Evolutionary conservation across 495 filamentous ascomycete species (phyloP).

Genomic region (Podospora didyma): DNA sequence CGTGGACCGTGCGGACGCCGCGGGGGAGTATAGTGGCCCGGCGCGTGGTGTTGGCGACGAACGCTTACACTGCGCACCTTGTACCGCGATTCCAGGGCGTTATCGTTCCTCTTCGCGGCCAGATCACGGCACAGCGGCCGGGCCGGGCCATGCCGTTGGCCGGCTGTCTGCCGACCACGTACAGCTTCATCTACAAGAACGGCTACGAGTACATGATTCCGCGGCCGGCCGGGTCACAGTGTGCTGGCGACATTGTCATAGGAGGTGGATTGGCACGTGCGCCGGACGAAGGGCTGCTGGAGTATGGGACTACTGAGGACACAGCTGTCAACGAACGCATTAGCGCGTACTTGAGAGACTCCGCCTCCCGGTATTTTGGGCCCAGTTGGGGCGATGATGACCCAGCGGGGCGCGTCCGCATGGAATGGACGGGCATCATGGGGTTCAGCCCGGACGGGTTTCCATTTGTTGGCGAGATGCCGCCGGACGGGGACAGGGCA

Average conservation of each 20-base stretch:
- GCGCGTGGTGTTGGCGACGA: conserved; percentile 65
- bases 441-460: conserved; percentile 52
- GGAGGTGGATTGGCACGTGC: conserved; percentile 59
- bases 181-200: conserved; percentile 57
- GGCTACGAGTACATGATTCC: conserved; percentile 68
- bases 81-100: conserved; percentile 51
- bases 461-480: conserved; percentile 52
- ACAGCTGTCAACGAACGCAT: conserved; percentile 50
- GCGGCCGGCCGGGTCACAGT: conserved; percentile 40
- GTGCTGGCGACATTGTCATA: conserved; percentile 62
- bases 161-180: conserved; percentile 47
- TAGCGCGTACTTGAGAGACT: conserved; percentile 46
- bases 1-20: conserved; percentile 48
- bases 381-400: conserved; percentile 56
- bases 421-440: conserved; percentile 63
- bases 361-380: conserved; percentile 51
- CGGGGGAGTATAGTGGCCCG: conserved; percentile 50
- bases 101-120: conserved; percentile 65
- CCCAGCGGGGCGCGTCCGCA: conserved; percentile 51
- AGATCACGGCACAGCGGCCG: conserved; percentile 59
- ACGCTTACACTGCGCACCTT: conserved; percentile 63
- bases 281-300: conserved; percentile 39
- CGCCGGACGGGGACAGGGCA: conserved; percentile 44
- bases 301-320: conserved; percentile 57
- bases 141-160: conserved; percentile 40